Evolutionary conservation across 1,284 basidiomycete genomes (phyloP).

Genomic region (Limonomyces culmigenus): DNA sequence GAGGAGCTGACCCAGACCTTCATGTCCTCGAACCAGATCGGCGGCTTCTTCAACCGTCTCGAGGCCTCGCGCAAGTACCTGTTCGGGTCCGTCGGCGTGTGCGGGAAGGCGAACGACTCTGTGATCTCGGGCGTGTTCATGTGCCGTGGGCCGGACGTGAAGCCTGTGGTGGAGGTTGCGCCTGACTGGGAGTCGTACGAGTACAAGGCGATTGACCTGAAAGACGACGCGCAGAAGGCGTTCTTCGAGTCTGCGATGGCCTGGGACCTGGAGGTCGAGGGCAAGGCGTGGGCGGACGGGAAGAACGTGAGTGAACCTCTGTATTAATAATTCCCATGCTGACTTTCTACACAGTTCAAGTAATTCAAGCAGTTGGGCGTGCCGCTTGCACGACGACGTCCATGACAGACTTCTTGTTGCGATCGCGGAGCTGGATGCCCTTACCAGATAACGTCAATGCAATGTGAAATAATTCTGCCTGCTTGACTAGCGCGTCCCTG

Average conservation of each 20-base stretch:
- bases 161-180: conserved; percentile 64
- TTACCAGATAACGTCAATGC: too few relatives aligned
- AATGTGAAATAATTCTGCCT: too few relatives aligned
- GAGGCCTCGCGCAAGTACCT: conserved; percentile 92
- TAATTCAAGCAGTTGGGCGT: too few relatives aligned
- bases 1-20: conserved; percentile 83
- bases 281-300: conserved; percentile 77
- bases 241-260: conserved; percentile 85
- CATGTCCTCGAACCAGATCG: conserved; percentile 85
- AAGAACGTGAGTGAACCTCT: conserved; percentile 43
- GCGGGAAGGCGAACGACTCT: conserved; percentile 66
- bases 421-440: too few relatives aligned
- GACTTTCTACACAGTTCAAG: not conserved
- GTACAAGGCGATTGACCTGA: conserved; percentile 59
- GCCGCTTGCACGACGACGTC: too few relatives aligned
- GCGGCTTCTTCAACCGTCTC: conserved; percentile 93
- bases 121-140: conserved; percentile 73
- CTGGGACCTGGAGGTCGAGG: conserved; percentile 79
- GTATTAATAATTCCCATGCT: not conserved
- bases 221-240: conserved; percentile 56
- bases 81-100: conserved; percentile 86
- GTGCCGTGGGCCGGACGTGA: conserved; percentile 57
- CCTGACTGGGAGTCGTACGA: conserved; percentile 89
- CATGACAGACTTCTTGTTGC: too few relatives aligned
- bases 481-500: too few relatives aligned